Percentiles rank a stretch among this genome's conserved stretches.
These are phyloP conservation scores for Neopestalotiopsis sp. DNA, from an alignment of 2,329 filamentous ascomycete genomes.

Conservation along the genomic window DNA sequence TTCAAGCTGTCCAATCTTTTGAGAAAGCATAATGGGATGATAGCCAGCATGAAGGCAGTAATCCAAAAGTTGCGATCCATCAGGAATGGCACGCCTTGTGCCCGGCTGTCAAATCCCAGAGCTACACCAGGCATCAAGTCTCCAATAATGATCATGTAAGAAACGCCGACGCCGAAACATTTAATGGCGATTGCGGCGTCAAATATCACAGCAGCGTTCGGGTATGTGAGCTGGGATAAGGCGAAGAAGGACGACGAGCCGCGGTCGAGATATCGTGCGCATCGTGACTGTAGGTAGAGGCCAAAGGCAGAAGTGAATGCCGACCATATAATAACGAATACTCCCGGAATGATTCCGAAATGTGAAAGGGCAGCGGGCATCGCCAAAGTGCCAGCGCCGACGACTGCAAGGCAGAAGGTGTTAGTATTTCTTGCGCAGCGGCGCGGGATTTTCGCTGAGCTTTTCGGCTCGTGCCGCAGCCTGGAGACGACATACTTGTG, in stretches of 20 bases:
- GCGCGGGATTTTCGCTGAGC: not conserved
- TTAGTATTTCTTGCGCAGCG: slow-evolving; percentile 23
- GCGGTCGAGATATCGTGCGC: slow-evolving; percentile 89
- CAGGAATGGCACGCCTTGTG: slow-evolving; percentile 72
- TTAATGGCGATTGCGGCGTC: slow-evolving; percentile 96
- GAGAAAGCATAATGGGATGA: slow-evolving; percentile 93
- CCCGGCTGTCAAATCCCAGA: slow-evolving; percentile 73
- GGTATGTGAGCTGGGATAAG: slow-evolving; percentile 95
- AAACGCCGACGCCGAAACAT: slow-evolving; percentile 96
- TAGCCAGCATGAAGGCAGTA: slow-evolving; percentile 93
- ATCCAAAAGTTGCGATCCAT: slow-evolving; percentile 96
- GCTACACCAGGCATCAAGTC: slow-evolving; percentile 97
- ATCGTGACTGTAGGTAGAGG: slow-evolving; percentile 91
- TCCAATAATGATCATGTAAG: slow-evolving; percentile 98
- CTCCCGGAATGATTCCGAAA: slow-evolving; percentile 89
- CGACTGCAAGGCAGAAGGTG: slow-evolving; percentile 59
- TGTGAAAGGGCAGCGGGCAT: slow-evolving; percentile 96
- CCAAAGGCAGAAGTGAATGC: slow-evolving; percentile 89
- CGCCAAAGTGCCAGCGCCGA: slow-evolving; percentile 91
- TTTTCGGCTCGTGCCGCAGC: not conserved
- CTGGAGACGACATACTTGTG: slow-evolving; percentile 70
- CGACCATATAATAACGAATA: slow-evolving; percentile 88
- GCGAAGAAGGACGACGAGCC: slow-evolving; percentile 93
- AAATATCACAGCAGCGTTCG: slow-evolving; percentile 93
- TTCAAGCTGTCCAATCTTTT: slow-evolving; percentile 92